phyloP scores from a whole-genome alignment of 2,329 filamentous ascomycete genomes.

The Fusarium hostae region DNA sequence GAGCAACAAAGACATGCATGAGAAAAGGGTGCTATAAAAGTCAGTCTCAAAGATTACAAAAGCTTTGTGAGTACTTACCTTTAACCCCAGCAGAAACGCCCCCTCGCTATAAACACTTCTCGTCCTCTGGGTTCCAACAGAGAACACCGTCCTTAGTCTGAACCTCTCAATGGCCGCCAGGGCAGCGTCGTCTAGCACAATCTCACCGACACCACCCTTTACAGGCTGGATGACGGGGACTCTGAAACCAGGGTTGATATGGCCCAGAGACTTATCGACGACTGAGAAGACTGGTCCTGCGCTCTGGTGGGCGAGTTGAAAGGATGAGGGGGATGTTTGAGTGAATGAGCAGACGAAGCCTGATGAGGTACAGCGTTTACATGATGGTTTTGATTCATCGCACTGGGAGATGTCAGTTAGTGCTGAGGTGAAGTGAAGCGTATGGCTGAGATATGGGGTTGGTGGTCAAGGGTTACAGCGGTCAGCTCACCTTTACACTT shows the following conservation, averaged over 20 bases:
- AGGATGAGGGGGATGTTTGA: constrained; percentile 24
- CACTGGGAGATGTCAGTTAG: constrained; percentile 53
- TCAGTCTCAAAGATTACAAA: background rate
- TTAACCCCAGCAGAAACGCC: constrained; percentile 52
- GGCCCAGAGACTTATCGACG: constrained; percentile 14
- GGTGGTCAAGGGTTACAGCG: background rate
- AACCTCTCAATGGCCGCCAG: constrained; percentile 56
- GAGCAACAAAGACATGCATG: constrained; percentile 63
- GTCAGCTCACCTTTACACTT: constrained; percentile 58
- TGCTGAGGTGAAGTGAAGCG: background rate
- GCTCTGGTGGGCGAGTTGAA: constrained; percentile 37
- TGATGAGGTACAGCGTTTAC: constrained; percentile 59
- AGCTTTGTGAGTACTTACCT: constrained; percentile 43
- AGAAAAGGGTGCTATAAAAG: constrained; percentile 59
- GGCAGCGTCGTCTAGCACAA: constrained; percentile 48
- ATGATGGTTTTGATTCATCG: constrained; percentile 62
- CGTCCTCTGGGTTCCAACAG: constrained; percentile 50
- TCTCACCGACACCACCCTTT: constrained; percentile 27
- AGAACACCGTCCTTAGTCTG: constrained; percentile 54
- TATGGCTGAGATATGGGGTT: background rate
- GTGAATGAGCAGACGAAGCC: constrained; percentile 62
- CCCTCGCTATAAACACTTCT: constrained; percentile 50
- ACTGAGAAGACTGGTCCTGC: constrained; percentile 23
- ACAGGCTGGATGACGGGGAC: constrained; percentile 43
- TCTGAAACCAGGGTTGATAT: constrained; percentile 24